Evolutionary conservation across 768 basidiomycete species (phyloP).

Genomic region (Kondoa subrosea): DNA sequence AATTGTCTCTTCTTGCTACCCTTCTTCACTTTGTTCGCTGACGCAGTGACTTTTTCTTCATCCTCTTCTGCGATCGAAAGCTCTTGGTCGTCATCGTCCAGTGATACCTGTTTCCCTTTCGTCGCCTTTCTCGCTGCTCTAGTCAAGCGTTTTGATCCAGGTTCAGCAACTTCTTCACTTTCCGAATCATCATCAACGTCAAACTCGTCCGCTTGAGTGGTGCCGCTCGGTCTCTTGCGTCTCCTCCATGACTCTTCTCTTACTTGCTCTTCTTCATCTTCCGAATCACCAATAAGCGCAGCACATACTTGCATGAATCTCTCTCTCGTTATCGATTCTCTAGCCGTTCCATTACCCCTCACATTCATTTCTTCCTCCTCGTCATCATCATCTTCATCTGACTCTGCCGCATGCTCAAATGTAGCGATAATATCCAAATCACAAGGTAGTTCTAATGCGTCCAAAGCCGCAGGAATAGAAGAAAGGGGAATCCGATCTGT

Average conservation of each 20-base stretch:
- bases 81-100: constrained; percentile 1
- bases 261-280: background rate
- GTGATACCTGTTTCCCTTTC: constrained; percentile 9
- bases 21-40: background rate
- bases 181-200: constrained; percentile 13
- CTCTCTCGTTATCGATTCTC: background rate
- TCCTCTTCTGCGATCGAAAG: constrained; percentile 10
- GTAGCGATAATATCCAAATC: constrained; percentile 2
- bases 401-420: constrained; percentile 11
- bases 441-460: background rate
- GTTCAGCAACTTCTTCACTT: constrained; percentile 1
- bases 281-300: constrained; percentile 1
- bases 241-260: background rate
- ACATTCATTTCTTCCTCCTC: constrained; percentile 9
- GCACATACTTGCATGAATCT: background rate
- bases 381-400: constrained; percentile 9
- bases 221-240: background rate
- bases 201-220: constrained; percentile 7
- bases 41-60: constrained; percentile 6
- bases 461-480: background rate
- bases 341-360: background rate
- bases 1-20: background rate
- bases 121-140: background rate
- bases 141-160: background rate
- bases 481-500: background rate